Conservation (phyloP, 441 rosid species). For the Erysimum pusillum region DNA sequence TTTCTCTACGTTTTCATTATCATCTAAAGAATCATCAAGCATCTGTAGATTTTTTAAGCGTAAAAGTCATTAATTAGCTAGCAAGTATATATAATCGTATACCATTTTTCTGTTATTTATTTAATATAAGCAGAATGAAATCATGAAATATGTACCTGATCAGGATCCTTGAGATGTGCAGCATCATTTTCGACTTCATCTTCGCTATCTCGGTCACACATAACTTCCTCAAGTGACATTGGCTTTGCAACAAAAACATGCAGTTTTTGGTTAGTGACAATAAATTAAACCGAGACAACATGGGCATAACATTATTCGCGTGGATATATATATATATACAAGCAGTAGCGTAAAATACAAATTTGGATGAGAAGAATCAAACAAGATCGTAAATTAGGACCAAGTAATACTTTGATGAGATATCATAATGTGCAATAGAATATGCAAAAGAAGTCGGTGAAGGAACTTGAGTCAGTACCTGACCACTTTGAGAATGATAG, state of each 20-base stretch:
- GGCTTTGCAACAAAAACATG: slow-evolving; percentile 54
- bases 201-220: slow-evolving; percentile 86
- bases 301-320: background rate
- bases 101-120: background rate
- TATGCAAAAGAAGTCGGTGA: background rate
- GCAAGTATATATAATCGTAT: background rate
- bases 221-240: slow-evolving; percentile 81
- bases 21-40: slow-evolving; percentile 94
- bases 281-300: slow-evolving; percentile 15
- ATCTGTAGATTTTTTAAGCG: slow-evolving; percentile 55
- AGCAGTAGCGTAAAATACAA: background rate
- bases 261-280: slow-evolving; percentile 41
- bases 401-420: slow-evolving; percentile 13
- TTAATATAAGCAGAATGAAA: background rate
- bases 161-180: slow-evolving; percentile 83
- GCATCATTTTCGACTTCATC: slow-evolving; percentile 88
- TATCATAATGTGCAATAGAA: background rate
- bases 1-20: slow-evolving; percentile 76
- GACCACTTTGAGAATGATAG: slow-evolving; percentile 92
- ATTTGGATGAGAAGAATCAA: slow-evolving; percentile 2
- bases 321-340: background rate
- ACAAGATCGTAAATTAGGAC: background rate
- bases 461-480: slow-evolving; percentile 56
- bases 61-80: slow-evolving; percentile 1
- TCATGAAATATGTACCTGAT: slow-evolving; percentile 67